These are phyloP conservation scores for Schizopora paradoxa DNA, from an alignment of 1,284 basidiomycete genomes.

Conservation along the genomic window DNA sequence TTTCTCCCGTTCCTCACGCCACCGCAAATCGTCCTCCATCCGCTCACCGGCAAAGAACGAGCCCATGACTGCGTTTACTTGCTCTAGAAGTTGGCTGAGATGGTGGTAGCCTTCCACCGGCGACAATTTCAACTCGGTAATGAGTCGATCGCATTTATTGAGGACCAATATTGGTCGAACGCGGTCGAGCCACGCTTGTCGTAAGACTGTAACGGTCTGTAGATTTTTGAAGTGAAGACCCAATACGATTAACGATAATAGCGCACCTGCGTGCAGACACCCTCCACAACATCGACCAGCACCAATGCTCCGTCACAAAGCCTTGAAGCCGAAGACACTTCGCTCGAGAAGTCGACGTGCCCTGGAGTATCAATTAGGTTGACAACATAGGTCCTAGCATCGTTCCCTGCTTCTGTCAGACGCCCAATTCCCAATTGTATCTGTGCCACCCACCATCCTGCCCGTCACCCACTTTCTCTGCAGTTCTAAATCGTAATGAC, in stretches of 20 bases:
- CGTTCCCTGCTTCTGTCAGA: conserved; percentile 40
- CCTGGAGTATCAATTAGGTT: conserved; percentile 99
- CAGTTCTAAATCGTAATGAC: conserved; percentile 77
- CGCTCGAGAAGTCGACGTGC: conserved; percentile 97
- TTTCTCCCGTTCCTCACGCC: conserved; percentile 88
- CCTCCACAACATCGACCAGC: conserved; percentile 97
- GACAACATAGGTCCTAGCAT: conserved; percentile 65
- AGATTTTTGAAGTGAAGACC: not conserved
- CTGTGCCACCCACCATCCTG: conserved; percentile 11
- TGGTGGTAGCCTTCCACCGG: conserved; percentile 95
- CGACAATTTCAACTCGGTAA: conserved; percentile 89
- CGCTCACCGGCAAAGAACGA: conserved; percentile 92
- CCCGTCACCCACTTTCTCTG: conserved; percentile 43
- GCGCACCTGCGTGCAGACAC: conserved; percentile 92
- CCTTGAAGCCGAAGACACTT: conserved; percentile 92
- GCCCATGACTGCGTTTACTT: conserved; percentile 98
- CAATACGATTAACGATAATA: not conserved
- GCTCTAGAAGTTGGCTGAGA: conserved; percentile 88
- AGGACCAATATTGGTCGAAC: conserved; percentile 91
- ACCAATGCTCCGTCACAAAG: conserved; percentile 95
- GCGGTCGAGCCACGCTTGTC: conserved; percentile 92
- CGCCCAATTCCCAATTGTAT: too few relatives aligned
- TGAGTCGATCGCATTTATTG: conserved; percentile 95
- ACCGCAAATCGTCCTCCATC: conserved; percentile 95
- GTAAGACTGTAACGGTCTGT: conserved; percentile 90